Base-by-base conservation (phyloP, 495 filamentous ascomycete species). In the Xylaria telfairii region DNA sequence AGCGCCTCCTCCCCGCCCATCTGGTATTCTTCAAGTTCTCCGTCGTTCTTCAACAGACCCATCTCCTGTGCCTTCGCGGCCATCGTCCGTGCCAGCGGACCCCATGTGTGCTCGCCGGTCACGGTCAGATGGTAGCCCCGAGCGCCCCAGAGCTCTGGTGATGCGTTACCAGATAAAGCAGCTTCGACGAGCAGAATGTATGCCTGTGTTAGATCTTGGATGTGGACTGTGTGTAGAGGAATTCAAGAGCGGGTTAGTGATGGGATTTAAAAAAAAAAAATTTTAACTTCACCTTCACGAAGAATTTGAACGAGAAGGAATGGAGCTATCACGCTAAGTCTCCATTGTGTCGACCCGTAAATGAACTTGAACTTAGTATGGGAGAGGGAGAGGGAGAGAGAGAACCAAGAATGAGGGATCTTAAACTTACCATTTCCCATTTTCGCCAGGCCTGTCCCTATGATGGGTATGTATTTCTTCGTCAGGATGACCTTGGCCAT, bases 71-170 rank as follows among this genome's bases (percentile, higher is more conserved):
- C 89, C 67, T 83, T 82, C 65, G 84, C 75, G 0, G 87, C 89
- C 72, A 93, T 82, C 4, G 78, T 76, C 26, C 84, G 83, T 42
- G 89, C 81, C 34, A 93, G 76, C 65, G 91, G 86, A 21, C 89
- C 90, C 91, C 91, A 94, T 12, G 72, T 72, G 73, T 90, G 89
- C 57, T 90, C 81, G 0, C 89, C 90, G 70, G 90, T 90, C 77
- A 92, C 90, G 8, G 86, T 84, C 49, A 92, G 83, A 72, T 92
- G 92, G 77, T 93, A 92, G 1, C 89, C 91, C 73, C 92, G 84
- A 15, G 84, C 78, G 26, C 88, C 88, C 90, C 91, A 94, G 7
- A 89, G 88, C 10, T 66, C 64, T 10, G 90, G 88, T 21, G 84
- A 82, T 8, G 85, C 84, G 12, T 87, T 89, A 19, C 86, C 86